Percentiles rank a stretch among this genome's conserved stretches.
Evolutionary conservation across 805 yeast genomes (phyloP).

Genomic region (Starmera pachycereana): DNA sequence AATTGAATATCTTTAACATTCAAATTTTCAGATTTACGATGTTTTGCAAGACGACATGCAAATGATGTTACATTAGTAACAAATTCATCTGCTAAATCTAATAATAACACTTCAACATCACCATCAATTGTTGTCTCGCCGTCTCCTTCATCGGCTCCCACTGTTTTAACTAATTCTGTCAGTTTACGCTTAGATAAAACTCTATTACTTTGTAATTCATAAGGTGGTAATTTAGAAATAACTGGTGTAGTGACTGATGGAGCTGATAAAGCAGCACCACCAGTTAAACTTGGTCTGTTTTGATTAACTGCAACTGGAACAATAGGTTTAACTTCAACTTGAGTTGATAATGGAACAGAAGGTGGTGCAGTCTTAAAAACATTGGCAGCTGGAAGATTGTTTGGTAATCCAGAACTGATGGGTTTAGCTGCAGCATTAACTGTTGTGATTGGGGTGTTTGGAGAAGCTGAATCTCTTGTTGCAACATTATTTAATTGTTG

Average conservation of each 20-base stretch:
- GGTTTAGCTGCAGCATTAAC: slow-evolving; percentile 41
- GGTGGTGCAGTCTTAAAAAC: slow-evolving; percentile 39
- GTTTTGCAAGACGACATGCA: slow-evolving; percentile 93
- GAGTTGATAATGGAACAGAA: slow-evolving; percentile 62
- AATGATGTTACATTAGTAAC: slow-evolving; percentile 84
- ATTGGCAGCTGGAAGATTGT: slow-evolving; percentile 17
- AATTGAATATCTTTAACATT: slow-evolving; percentile 87
- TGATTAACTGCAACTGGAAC: slow-evolving; percentile 56
- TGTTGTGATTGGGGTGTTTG: slow-evolving; percentile 30
- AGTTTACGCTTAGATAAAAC: slow-evolving; percentile 85
- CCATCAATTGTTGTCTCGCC: slow-evolving; percentile 88
- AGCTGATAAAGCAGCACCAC: slow-evolving; percentile 68
- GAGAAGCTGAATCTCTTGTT: slow-evolving; percentile 17
- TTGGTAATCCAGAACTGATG: slow-evolving; percentile 17
- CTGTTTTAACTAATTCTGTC: slow-evolving; percentile 74
- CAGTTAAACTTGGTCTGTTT: slow-evolving; percentile 72
- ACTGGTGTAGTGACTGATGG: slow-evolving; percentile 73
- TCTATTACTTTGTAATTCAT: slow-evolving; percentile 72
- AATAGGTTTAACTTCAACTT: slow-evolving; percentile 55
- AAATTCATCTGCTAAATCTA: slow-evolving; percentile 94
- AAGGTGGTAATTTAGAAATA: slow-evolving; percentile 62
- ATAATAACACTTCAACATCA: slow-evolving; percentile 82
- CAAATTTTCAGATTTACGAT: slow-evolving; percentile 76
- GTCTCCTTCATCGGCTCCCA: slow-evolving; percentile 83
- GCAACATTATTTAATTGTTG: slow-evolving; percentile 5